phyloP scores from a whole-genome alignment of 768 basidiomycete species.

The Lactarius deliciosus region DNA sequence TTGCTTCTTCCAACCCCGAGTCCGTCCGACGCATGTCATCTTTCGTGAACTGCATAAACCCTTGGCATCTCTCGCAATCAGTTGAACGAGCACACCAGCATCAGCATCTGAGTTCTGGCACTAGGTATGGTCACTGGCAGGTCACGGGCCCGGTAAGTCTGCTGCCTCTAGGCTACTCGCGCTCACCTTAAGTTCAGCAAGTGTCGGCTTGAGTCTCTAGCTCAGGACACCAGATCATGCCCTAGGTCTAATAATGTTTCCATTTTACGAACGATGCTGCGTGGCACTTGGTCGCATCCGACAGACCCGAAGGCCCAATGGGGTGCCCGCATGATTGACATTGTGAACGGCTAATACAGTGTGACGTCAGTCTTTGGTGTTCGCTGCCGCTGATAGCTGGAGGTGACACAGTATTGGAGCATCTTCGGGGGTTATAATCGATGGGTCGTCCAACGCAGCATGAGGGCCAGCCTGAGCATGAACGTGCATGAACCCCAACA shows the following conservation, averaged over 20 bases:
- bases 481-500: background rate
- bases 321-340: background rate
- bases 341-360: background rate
- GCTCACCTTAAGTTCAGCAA: background rate
- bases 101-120: background rate
- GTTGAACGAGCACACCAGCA: background rate
- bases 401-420: background rate
- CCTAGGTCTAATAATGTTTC: background rate
- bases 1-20: background rate
- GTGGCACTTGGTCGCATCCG: background rate
- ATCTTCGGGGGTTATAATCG: background rate
- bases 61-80: background rate
- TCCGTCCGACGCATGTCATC: background rate
- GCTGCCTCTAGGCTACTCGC: background rate
- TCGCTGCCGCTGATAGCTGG: background rate
- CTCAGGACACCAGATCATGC: background rate
- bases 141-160: background rate
- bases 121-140: background rate
- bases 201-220: background rate
- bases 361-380: background rate
- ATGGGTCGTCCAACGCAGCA: background rate
- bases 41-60: background rate
- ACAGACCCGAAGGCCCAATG: background rate
- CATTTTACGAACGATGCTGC: background rate
- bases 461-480: background rate